A percentile compares a stretch with the other conserved stretches of the same genome.
phyloP scores from a whole-genome alignment of 2,329 filamentous ascomycete genomes.

The Fusarium liriodendri region DNA sequence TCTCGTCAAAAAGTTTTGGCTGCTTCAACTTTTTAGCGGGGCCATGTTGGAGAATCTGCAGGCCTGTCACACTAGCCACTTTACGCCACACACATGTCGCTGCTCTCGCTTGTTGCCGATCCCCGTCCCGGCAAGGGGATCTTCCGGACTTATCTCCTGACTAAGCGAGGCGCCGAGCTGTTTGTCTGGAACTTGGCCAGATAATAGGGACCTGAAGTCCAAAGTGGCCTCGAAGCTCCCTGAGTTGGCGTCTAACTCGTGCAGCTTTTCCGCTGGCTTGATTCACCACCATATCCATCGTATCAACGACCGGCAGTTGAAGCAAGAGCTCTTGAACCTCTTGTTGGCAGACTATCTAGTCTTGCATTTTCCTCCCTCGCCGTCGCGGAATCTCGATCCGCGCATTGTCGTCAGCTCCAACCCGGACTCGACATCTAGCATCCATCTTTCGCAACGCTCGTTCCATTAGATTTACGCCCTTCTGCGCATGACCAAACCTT shows the following conservation, averaged over 20 bases:
- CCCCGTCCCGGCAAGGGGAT: constrained; percentile 21
- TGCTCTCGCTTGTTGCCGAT: not conserved
- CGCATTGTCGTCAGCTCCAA: constrained; percentile 38
- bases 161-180: constrained; percentile 32
- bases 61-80: constrained; percentile 9
- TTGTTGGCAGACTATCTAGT: not conserved
- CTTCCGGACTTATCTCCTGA: constrained; percentile 35
- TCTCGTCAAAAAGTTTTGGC: constrained; percentile 42
- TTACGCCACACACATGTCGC: constrained; percentile 17
- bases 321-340: not conserved
- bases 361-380: not conserved
- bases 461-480: constrained; percentile 6
- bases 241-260: constrained; percentile 34
- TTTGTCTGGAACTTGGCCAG: constrained; percentile 39
- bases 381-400: constrained; percentile 19
- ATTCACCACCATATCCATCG: constrained; percentile 20
- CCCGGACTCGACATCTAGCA: constrained; percentile 15
- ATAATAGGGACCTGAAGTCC: constrained; percentile 26
- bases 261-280: constrained; percentile 34
- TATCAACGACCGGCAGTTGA: not conserved
- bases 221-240: constrained; percentile 39
- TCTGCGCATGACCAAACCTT: constrained; percentile 44
- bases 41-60: constrained; percentile 21
- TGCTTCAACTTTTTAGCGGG: constrained; percentile 47
- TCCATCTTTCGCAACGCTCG: constrained; percentile 29